These are phyloP conservation scores for Dysphania ambrosioides DNA, from an alignment of 148 eudicot genomes.

Conservation along the genomic window DNA sequence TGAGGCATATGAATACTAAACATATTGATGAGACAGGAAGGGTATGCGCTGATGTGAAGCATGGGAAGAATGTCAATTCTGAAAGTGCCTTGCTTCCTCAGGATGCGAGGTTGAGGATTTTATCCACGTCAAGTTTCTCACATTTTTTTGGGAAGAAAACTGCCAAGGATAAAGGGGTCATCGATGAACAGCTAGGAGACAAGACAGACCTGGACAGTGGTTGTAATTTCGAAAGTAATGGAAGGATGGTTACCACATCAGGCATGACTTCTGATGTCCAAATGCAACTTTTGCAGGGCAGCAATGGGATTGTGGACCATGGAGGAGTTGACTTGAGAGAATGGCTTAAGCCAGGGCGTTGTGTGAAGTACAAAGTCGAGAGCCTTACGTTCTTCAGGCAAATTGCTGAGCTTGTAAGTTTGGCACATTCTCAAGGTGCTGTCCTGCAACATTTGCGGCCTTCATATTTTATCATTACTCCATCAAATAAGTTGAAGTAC, in stretches of 20 bases:
- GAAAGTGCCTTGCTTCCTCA: constrained; percentile 28
- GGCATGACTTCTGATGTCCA: constrained; percentile 18
- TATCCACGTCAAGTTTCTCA: constrained; percentile 45
- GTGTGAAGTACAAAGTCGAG: constrained; percentile 37
- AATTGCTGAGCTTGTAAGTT: constrained; percentile 46
- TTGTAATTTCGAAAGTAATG: constrained; percentile 15
- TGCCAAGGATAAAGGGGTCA: constrained; percentile 34
- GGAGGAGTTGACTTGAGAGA: constrained; percentile 46
- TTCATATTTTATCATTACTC: constrained; percentile 33
- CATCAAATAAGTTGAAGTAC: constrained; percentile 40
- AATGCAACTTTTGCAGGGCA: constrained; percentile 17
- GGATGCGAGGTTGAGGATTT: constrained; percentile 29
- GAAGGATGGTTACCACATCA: constrained; percentile 5
- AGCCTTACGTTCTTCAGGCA: constrained; percentile 41
- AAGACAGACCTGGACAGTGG: constrained; percentile 10
- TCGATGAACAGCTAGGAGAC: constrained; percentile 18
- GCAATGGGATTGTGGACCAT: constrained; percentile 7
- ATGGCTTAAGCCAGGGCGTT: constrained; percentile 40
- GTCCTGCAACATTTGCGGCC: constrained; percentile 45
- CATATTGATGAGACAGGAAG: constrained; percentile 18
- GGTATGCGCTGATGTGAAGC: constrained; percentile 16
- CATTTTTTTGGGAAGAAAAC: constrained; percentile 36
- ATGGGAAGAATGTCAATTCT: constrained; percentile 23
- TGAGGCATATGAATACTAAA: constrained; percentile 25
- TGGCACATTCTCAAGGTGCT: constrained; percentile 40